Evolutionary conservation across 108 stramenopile genomes (phyloP), one percentile per base, ranked within the genome.

Genomic region (Skeletonema tropicum): DNA sequence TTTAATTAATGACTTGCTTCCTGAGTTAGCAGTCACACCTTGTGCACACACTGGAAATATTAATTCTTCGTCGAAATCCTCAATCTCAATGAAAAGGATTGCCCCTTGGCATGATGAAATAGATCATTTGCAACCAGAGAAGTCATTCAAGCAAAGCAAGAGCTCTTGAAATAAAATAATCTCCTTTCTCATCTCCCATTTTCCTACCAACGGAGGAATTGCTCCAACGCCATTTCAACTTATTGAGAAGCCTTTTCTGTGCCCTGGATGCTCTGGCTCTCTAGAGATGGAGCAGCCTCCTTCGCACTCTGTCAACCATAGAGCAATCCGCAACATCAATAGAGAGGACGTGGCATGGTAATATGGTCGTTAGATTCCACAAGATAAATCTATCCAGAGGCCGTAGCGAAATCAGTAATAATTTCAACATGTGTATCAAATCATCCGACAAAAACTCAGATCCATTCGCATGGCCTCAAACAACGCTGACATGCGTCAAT

Each of bases 41-140:
- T 81, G 82, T 77, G 79, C 87, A 9, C 41, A 72, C 5, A 94
- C 86, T 25, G 78, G 79, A 17, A 87, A 91, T 70, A 83, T 76
- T 65, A 92, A 94, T 74, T 87, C 88, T 10, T 74, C 76, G 9
- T 90, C 90, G 3, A 61, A 57, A 33, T 92, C 91, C 67, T 42
- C 64, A 15, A 72, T 52, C 4, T 57, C 86, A 19, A 73, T 82
- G 5, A 45, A 19, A 21, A 73, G 67, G 19, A 61, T 74, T 21
- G 83, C 87, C 4, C 91, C 91, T 35, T 94, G 89, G 79, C 90
- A 92, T 73, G 91, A 94, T 76, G 84, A 91, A 57, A 90, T 94
- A 72, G 85, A 92, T 82, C 82, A 75, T 48, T 63, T 46, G 10
- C 39, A 91, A 57, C 79, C 74, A 19, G 75, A 75, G 6, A 68